Evolutionary conservation across 768 basidiomycete genomes (phyloP).

Genomic region (Russula emetica): DNA sequence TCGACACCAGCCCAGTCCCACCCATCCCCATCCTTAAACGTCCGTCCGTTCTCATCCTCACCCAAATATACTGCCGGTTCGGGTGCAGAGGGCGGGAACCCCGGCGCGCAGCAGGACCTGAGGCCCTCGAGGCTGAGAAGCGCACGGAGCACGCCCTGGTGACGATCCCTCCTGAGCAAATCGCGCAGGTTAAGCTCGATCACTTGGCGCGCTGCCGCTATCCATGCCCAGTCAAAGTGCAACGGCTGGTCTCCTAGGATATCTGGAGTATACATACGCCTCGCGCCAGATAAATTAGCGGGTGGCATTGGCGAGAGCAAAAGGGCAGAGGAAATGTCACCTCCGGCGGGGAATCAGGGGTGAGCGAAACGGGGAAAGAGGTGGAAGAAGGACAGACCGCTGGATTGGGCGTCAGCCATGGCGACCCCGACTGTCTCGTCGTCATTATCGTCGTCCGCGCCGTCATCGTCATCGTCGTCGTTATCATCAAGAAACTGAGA

Average conservation of each 20-base stretch:
- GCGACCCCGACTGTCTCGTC: not conserved
- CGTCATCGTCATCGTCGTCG: not conserved
- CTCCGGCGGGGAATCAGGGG: not conserved
- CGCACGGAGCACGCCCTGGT: constrained; percentile 30
- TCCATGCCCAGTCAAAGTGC: constrained; percentile 47
- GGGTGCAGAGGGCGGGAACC: constrained; percentile 10
- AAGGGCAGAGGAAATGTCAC: not conserved
- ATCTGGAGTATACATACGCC: constrained; percentile 33
- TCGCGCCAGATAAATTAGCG: constrained; percentile 16
- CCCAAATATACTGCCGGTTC: not conserved
- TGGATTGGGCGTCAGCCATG: not conserved
- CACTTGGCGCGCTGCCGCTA: constrained; percentile 47
- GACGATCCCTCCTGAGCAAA: constrained; percentile 30
- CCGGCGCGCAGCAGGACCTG: constrained; percentile 31
- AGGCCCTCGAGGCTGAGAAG: constrained; percentile 33
- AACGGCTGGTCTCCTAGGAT: constrained; percentile 34
- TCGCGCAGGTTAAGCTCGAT: constrained; percentile 51
- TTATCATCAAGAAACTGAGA: not conserved
- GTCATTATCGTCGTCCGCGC: not conserved
- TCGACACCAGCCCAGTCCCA: constrained; percentile 60
- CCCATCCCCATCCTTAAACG: constrained; percentile 35
- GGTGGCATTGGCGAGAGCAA: not conserved
- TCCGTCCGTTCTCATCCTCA: not conserved
- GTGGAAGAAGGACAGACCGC: not conserved
- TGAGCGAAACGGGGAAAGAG: not conserved